phyloP scores from a whole-genome alignment of 352 stramenopile species.

The Pythium volutum region DNA sequence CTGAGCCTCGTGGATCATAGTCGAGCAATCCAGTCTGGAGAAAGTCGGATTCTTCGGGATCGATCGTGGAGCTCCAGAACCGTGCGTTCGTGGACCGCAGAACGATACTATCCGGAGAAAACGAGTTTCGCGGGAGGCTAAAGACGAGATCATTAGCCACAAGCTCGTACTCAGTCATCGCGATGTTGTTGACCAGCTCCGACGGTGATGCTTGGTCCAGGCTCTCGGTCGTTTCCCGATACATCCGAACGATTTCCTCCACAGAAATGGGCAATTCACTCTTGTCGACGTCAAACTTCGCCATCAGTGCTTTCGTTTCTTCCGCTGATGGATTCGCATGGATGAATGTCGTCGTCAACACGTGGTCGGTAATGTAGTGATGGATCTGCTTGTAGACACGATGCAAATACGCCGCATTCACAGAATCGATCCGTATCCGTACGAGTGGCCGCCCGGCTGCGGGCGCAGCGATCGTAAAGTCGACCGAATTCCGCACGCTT shows the following conservation, averaged over 20 bases:
- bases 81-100: conserved; percentile 70
- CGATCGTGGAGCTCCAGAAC: conserved; percentile 66
- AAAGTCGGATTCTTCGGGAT: conserved; percentile 65
- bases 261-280: conserved; percentile 23
- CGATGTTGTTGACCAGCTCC: neutral
- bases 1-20: conserved; percentile 40
- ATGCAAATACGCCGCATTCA: conserved; percentile 81
- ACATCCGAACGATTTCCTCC: conserved; percentile 29
- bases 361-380: conserved; percentile 67
- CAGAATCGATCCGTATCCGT: conserved; percentile 61
- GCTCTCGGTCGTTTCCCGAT: conserved; percentile 18
- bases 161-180: conserved; percentile 50
- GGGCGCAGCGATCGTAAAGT: conserved; percentile 35
- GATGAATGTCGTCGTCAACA: conserved; percentile 13
- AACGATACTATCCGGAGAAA: conserved; percentile 71
- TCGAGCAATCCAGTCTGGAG: conserved; percentile 70
- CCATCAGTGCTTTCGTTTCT: conserved; percentile 8
- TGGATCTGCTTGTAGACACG: conserved; percentile 86
- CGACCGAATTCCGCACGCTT: conserved; percentile 48
- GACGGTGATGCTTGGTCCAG: neutral
- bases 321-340: neutral
- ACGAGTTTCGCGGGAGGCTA: conserved; percentile 72
- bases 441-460: neutral
- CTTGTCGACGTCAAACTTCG: conserved; percentile 23
- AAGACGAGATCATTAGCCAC: conserved; percentile 83